phyloP scores from a whole-genome alignment of 768 basidiomycete species.

The Kwoniella sp. region DNA sequence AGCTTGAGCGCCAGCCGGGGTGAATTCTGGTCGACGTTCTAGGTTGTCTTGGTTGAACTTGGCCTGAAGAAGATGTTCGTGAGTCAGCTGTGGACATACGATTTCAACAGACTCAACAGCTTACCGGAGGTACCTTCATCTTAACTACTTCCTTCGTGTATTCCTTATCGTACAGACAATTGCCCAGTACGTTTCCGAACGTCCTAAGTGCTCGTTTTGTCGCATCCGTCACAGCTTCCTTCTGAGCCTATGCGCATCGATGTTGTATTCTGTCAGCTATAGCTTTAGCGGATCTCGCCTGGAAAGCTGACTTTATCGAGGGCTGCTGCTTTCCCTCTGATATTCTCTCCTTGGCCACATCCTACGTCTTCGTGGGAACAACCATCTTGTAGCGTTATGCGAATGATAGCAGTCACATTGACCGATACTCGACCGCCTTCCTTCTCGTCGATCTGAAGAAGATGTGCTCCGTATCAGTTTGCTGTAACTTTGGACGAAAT shows the following conservation, averaged over 20 bases:
- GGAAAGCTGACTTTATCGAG: constrained; percentile 78
- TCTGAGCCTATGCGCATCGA: constrained; percentile 84
- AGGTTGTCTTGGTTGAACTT: constrained; percentile 47
- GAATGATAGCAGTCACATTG: constrained; percentile 79
- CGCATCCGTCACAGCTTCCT: constrained; percentile 94
- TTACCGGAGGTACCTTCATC: constrained; percentile 78
- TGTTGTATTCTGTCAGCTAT: constrained; percentile 18
- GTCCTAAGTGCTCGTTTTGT: constrained; percentile 86
- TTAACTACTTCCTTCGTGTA: constrained; percentile 82
- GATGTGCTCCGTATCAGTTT: too few species aligned
- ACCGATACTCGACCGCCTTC: constrained; percentile 64
- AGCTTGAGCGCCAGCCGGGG: constrained; percentile 20
- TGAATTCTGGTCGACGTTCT: constrained; percentile 51
- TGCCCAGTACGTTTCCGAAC: constrained; percentile 92
- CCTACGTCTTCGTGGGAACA: constrained; percentile 91
- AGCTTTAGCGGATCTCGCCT: too few species aligned
- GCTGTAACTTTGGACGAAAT: too few species aligned
- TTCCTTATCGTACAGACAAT: constrained; percentile 94
- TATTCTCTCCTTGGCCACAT: constrained; percentile 82
- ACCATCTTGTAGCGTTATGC: constrained; percentile 85
- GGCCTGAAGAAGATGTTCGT: constrained; percentile 23
- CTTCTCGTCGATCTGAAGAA: constrained; percentile 62
- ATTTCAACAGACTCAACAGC: constrained; percentile 48
- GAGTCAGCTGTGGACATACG: background rate
- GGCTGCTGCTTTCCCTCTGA: constrained; percentile 78